Evolutionary conservation across 2,329 filamentous ascomycete genomes (phyloP).

Genomic region (Fusarium tuaranense): DNA sequence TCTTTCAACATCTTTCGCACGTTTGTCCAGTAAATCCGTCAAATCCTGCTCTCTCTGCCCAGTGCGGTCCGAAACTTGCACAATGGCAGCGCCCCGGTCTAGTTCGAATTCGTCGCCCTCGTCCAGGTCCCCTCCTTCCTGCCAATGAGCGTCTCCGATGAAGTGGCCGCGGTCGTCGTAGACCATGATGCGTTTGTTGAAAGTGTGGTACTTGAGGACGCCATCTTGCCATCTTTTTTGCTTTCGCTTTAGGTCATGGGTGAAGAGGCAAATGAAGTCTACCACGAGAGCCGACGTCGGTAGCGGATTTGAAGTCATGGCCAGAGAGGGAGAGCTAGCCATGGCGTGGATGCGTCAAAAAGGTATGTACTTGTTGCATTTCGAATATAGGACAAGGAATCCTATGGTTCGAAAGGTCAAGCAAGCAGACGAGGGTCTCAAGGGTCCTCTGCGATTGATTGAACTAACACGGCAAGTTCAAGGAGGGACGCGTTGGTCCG

Average conservation of each 20-base stretch:
- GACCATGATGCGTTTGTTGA: constrained; percentile 92
- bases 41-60: constrained; percentile 82
- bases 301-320: constrained; percentile 29
- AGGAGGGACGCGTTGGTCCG: background rate
- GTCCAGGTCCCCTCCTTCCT: constrained; percentile 72
- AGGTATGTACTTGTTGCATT: constrained; percentile 4
- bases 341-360: background rate
- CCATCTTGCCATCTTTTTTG: constrained; percentile 96
- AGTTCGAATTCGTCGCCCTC: constrained; percentile 87
- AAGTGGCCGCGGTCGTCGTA: constrained; percentile 85
- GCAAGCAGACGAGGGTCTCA: background rate
- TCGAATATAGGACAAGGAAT: background rate
- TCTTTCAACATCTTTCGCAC: constrained; percentile 66
- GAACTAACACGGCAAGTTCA: constrained; percentile 1
- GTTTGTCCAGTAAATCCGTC: constrained; percentile 78
- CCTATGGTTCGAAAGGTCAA: background rate
- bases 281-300: constrained; percentile 75
- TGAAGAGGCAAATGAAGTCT: constrained; percentile 89
- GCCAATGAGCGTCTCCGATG: constrained; percentile 88
- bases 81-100: constrained; percentile 79
- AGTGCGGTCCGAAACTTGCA: constrained; percentile 83
- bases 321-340: background rate
- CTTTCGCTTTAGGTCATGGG: constrained; percentile 85
- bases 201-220: constrained; percentile 85
- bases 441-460: background rate